Evolutionary conservation across 2,329 filamentous ascomycete genomes (phyloP).

Genomic region (Dothideomycetidae sp.): DNA sequence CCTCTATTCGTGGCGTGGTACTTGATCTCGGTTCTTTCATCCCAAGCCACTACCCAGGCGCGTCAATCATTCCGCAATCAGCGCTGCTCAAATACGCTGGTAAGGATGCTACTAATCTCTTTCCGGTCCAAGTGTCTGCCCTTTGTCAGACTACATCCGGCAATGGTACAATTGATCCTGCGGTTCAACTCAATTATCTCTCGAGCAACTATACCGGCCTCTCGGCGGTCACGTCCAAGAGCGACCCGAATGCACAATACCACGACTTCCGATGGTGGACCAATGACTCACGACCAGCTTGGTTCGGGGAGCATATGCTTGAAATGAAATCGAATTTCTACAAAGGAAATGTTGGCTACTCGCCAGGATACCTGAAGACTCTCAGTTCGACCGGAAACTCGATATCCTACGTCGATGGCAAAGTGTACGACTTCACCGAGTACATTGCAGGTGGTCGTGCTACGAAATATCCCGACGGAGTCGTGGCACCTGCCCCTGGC

Average conservation of each 20-base stretch:
- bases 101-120: constrained; percentile 70
- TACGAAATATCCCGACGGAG: constrained; percentile 42
- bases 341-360: constrained; percentile 80
- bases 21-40: constrained; percentile 67
- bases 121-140: constrained; percentile 87
- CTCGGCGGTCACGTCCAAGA: constrained; percentile 47
- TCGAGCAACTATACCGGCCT: constrained; percentile 59
- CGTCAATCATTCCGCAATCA: constrained; percentile 46
- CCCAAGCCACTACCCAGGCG: constrained; percentile 62
- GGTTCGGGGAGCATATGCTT: constrained; percentile 82
- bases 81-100: constrained; percentile 70
- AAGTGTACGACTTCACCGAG: constrained; percentile 78
- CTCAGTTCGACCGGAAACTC: constrained; percentile 50
- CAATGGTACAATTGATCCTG: constrained; percentile 49
- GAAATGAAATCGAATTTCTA: constrained; percentile 64
- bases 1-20: constrained; percentile 77
- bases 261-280: constrained; percentile 85
- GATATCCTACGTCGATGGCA: constrained; percentile 64
- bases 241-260: constrained; percentile 63
- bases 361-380: constrained; percentile 57
- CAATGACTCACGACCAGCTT: constrained; percentile 72
- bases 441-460: constrained; percentile 65
- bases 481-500: constrained; percentile 32
- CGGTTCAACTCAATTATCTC: constrained; percentile 75
- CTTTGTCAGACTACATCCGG: constrained; percentile 66